Conservation (phyloP, 306 rosid genomes). For the Corylus avellana region DNA sequence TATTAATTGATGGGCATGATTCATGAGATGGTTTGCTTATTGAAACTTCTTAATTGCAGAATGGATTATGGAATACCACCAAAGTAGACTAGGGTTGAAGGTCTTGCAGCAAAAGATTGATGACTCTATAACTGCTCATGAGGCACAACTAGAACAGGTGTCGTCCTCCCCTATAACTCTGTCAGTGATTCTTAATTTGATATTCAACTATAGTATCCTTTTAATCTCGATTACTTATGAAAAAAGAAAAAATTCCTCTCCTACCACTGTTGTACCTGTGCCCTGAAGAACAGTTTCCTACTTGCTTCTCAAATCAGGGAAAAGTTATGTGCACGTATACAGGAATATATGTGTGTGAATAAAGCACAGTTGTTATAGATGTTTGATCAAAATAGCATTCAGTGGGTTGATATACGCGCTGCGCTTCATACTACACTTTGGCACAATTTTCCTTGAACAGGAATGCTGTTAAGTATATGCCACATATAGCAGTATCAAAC, state of each 20-base stretch:
- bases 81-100: slow-evolving; percentile 67
- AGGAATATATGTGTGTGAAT: neutral
- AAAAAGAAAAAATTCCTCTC: neutral
- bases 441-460: neutral
- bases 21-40: slow-evolving; percentile 22
- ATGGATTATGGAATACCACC: slow-evolving; percentile 71
- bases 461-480: neutral
- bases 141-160: slow-evolving; percentile 73
- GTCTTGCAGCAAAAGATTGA: slow-evolving; percentile 69
- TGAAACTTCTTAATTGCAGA: slow-evolving; percentile 50
- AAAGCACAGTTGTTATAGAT: neutral
- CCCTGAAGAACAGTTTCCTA: neutral
- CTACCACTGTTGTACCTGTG: neutral
- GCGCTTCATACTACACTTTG: neutral
- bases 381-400: neutral
- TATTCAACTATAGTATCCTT: neutral
- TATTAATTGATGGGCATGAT: neutral
- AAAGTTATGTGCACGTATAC: neutral
- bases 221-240: neutral
- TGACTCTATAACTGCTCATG: slow-evolving; percentile 64
- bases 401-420: neutral
- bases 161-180: neutral
- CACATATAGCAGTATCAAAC: neutral
- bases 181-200: neutral
- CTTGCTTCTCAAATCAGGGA: neutral